These are phyloP conservation scores for Solanum sparsipilum DNA, from an alignment of 257 asterid species.

Conservation along the genomic window DNA sequence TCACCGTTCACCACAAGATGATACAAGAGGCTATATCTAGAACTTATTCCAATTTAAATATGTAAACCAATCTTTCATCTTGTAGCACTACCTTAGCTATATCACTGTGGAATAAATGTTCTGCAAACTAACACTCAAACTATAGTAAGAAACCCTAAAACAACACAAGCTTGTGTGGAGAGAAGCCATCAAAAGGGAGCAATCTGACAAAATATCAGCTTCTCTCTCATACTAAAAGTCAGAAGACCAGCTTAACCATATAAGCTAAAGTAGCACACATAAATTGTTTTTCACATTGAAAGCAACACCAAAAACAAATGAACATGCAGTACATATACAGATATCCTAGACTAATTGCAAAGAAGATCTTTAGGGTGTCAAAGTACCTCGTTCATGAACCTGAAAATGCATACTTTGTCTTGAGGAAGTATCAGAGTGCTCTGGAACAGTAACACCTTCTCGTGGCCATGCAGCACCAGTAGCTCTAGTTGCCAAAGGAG, in stretches of 20 bases:
- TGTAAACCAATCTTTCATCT: background rate
- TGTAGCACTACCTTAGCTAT: background rate
- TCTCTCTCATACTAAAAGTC: background rate
- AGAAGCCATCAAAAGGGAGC: background rate
- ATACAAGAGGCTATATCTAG: background rate
- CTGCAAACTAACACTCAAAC: background rate
- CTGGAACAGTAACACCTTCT: constrained; percentile 25
- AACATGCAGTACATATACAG: background rate
- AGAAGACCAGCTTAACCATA: background rate
- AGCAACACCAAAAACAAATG: background rate
- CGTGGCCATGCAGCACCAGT: constrained; percentile 84
- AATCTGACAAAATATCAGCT: background rate
- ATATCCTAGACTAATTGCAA: background rate
- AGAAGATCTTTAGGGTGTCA: background rate
- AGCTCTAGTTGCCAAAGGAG: constrained; percentile 61
- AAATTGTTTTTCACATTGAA: background rate
- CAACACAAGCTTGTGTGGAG: background rate
- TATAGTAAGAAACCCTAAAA: background rate
- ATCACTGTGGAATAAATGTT: background rate
- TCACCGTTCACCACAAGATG: background rate
- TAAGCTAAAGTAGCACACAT: background rate
- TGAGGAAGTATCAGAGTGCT: constrained; percentile 15
- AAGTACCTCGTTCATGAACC: constrained; percentile 38
- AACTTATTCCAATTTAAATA: background rate
- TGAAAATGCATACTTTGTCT: constrained; percentile 18